These are phyloP conservation scores for Kazachstania viticola DNA, from an alignment of 805 yeast genomes.

Conservation along the genomic window DNA sequence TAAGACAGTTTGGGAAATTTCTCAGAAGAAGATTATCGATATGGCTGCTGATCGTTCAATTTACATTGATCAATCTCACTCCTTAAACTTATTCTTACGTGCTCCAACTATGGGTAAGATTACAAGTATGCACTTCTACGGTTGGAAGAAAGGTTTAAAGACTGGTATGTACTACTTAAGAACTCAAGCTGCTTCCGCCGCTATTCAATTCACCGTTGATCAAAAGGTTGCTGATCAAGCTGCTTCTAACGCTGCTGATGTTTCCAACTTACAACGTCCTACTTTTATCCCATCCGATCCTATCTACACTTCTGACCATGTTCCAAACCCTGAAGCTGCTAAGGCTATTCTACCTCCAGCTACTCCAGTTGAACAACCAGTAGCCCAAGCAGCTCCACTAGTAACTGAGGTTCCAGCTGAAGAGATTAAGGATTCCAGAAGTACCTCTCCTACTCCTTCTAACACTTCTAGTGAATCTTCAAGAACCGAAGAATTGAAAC, in stretches of 20 bases:
- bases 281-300: slow-evolving; percentile 21
- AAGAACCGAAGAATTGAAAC: slow-evolving; percentile 18
- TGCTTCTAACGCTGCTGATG: slow-evolving; percentile 36
- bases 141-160: slow-evolving; percentile 96
- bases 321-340: slow-evolving; percentile 6
- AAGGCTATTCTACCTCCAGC: slow-evolving; percentile 4
- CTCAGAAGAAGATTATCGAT: slow-evolving; percentile 75
- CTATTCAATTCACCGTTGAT: slow-evolving; percentile 82
- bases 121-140: slow-evolving; percentile 97
- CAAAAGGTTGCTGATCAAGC: slow-evolving; percentile 91
- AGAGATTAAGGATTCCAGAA: slow-evolving; percentile 13
- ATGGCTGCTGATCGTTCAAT: slow-evolving; percentile 76
- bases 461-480: slow-evolving; percentile 14
- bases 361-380: slow-evolving; percentile 1
- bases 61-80: slow-evolving; percentile 84
- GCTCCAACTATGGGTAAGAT: slow-evolving; percentile 93
- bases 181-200: slow-evolving; percentile 95
- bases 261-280: slow-evolving; percentile 30
- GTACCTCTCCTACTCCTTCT: slow-evolving; percentile 28
- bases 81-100: slow-evolving; percentile 77
- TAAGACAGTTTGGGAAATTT: slow-evolving; percentile 93
- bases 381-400: too few species aligned
- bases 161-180: slow-evolving; percentile 98
- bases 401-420: slow-evolving; percentile 4
- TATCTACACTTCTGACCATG: slow-evolving; percentile 7